Percentiles rank a stretch among this genome's conserved stretches.
Evolutionary conservation across 495 filamentous ascomycete species (phyloP).

Genomic region (Astrothelium subdiscretum): DNA sequence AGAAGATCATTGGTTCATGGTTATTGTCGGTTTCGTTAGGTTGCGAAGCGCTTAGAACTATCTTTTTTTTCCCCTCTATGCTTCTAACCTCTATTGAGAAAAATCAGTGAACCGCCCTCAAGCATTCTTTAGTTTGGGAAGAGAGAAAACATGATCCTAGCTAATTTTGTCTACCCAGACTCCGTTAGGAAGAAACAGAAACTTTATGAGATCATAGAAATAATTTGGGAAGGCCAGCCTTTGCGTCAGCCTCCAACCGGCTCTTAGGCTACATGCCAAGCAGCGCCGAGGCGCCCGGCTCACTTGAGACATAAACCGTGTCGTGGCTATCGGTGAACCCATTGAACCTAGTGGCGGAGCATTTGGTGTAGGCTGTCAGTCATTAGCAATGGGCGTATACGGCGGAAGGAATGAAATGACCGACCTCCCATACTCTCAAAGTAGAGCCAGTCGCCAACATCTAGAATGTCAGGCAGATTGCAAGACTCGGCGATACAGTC

Average conservation of each 20-base stretch:
- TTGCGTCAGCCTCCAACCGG: not conserved
- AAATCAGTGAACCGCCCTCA: not conserved
- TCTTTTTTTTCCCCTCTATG: not conserved
- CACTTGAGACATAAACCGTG: slow-evolving; percentile 87
- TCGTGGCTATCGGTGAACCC: slow-evolving; percentile 91
- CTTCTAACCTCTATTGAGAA: not conserved
- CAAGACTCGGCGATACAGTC: slow-evolving; percentile 78
- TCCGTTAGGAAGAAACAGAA: too few relatives aligned
- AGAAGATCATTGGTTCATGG: not conserved
- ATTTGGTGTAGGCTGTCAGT: slow-evolving; percentile 71
- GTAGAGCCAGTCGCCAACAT: slow-evolving; percentile 94
- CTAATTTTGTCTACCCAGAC: too few relatives aligned
- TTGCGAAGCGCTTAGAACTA: not conserved
- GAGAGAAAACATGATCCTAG: not conserved
- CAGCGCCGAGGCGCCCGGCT: slow-evolving; percentile 72
- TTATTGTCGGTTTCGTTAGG: not conserved
- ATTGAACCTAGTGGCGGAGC: slow-evolving; percentile 95
- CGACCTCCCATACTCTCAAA: slow-evolving; percentile 83
- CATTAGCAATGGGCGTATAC: not conserved
- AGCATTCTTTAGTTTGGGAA: not conserved
- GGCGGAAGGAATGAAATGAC: not conserved
- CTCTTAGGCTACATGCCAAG: slow-evolving; percentile 31
- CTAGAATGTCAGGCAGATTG: slow-evolving; percentile 56
- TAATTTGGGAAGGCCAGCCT: not conserved
- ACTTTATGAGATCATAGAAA: too few relatives aligned